Evolutionary conservation across 768 basidiomycete genomes (phyloP).

Genomic region (Stropharia rugosoannulata): DNA sequence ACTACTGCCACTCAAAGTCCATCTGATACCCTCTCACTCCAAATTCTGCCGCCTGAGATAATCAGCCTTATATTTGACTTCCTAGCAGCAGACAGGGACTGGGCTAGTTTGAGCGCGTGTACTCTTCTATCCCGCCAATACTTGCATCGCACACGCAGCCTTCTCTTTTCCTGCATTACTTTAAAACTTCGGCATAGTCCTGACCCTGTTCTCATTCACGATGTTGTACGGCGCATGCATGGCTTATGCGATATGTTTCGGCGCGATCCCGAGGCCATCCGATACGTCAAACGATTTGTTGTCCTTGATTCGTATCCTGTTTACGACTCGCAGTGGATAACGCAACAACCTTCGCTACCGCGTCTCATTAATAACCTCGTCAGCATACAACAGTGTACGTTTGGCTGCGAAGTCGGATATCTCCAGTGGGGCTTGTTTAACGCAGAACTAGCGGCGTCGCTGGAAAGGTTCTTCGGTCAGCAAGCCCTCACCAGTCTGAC

Average conservation of each 20-base stretch:
- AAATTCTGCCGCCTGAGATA: slow-evolving; percentile 14
- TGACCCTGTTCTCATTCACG: slow-evolving; percentile 12
- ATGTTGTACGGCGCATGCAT: slow-evolving; percentile 16
- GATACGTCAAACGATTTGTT: slow-evolving; percentile 12
- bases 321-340: slow-evolving; percentile 21
- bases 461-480: slow-evolving; percentile 9
- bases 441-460: slow-evolving; percentile 6
- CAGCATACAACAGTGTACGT: slow-evolving; percentile 7
- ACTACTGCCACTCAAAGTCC: background rate
- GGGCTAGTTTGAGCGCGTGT: slow-evolving; percentile 11
- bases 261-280: slow-evolving; percentile 6
- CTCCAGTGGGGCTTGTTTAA: slow-evolving; percentile 12
- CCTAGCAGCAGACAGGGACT: slow-evolving; percentile 7
- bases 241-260: slow-evolving; percentile 16
- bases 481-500: slow-evolving; percentile 8
- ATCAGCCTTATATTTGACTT: slow-evolving; percentile 15
- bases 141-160: slow-evolving; percentile 6
- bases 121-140: slow-evolving; percentile 11
- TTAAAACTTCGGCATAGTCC: slow-evolving; percentile 13
- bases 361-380: slow-evolving; percentile 10
- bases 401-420: slow-evolving; percentile 20
- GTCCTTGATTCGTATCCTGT: slow-evolving; percentile 18
- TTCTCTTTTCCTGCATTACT: slow-evolving; percentile 11
- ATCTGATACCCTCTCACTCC: background rate
- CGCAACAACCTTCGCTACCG: slow-evolving; percentile 13